phyloP scores from a whole-genome alignment of 2,329 filamentous ascomycete species.

The Diaporthe capsici region DNA sequence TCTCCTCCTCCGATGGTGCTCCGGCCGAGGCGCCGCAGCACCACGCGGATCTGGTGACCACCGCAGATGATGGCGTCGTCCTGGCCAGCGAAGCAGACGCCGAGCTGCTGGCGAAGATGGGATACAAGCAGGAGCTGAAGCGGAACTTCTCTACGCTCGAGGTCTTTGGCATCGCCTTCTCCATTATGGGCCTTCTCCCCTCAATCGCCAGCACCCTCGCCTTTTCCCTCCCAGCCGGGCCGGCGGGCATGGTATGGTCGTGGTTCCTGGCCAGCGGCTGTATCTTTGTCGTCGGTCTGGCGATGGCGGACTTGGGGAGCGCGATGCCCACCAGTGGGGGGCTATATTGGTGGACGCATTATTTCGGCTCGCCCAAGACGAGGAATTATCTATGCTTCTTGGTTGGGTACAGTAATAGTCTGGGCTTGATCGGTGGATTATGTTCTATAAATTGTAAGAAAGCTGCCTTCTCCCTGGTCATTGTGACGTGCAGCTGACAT shows the following conservation, averaged over 20 bases:
- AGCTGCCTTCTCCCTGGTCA: not conserved
- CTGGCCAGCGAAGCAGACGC: slow-evolving; percentile 44
- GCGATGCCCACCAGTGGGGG: slow-evolving; percentile 72
- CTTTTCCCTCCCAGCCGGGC: slow-evolving; percentile 72
- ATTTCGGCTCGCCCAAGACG: slow-evolving; percentile 67
- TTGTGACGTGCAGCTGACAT: not conserved
- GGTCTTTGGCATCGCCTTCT: slow-evolving; percentile 72
- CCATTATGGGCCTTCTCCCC: slow-evolving; percentile 73
- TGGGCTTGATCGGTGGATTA: slow-evolving; percentile 72
- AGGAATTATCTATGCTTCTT: slow-evolving; percentile 72
- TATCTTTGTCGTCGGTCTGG: slow-evolving; percentile 71
- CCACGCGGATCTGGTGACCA: slow-evolving; percentile 40
- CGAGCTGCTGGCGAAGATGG: slow-evolving; percentile 42
- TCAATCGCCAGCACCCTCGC: slow-evolving; percentile 72
- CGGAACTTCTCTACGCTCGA: slow-evolving; percentile 74
- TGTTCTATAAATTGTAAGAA: slow-evolving; percentile 70
- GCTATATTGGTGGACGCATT: slow-evolving; percentile 59
- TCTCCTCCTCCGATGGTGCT: slow-evolving; percentile 33
- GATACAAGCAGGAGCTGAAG: slow-evolving; percentile 69
- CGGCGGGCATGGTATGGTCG: slow-evolving; percentile 73
- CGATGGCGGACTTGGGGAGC: slow-evolving; percentile 68
- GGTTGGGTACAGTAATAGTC: slow-evolving; percentile 73
- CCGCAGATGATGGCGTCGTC: slow-evolving; percentile 43
- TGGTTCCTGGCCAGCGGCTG: slow-evolving; percentile 71
- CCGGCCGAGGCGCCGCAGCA: slow-evolving; percentile 42